Percentiles rank a stretch among this genome's conserved stretches.
Evolutionary conservation across 2,329 filamentous ascomycete species (phyloP).

Genomic region (Alternaria angustiovoidea): DNA sequence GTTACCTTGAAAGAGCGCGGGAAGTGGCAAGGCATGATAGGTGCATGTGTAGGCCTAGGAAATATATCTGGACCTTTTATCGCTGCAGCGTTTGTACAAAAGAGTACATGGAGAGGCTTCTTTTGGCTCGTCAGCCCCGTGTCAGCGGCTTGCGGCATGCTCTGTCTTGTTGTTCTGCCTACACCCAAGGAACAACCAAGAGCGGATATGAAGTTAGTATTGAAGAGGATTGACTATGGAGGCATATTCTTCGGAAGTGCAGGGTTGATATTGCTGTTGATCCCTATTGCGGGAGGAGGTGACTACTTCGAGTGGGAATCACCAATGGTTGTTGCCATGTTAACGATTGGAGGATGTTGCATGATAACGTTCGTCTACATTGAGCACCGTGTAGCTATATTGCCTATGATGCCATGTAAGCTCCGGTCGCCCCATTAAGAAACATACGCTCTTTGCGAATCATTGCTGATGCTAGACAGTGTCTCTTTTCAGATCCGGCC

Average conservation of each 20-base stretch:
- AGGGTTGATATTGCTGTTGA: slow-evolving; percentile 67
- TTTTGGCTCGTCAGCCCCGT: slow-evolving; percentile 34
- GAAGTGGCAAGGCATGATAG: slow-evolving; percentile 48
- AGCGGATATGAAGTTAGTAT: slow-evolving; percentile 55
- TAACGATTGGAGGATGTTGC: slow-evolving; percentile 59
- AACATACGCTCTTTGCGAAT: too few relatives aligned
- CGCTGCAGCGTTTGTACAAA: slow-evolving; percentile 32
- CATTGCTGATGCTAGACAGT: slow-evolving; percentile 41
- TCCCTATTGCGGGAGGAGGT: slow-evolving; percentile 69
- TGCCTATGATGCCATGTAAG: slow-evolving; percentile 66
- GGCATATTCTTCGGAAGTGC: slow-evolving; percentile 64
- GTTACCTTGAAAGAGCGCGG: slow-evolving; percentile 48
- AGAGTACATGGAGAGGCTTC: slow-evolving; percentile 30
- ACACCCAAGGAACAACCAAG: slow-evolving; percentile 59
- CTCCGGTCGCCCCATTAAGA: neutral
- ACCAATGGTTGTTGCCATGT: slow-evolving; percentile 67
- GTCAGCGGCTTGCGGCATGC: slow-evolving; percentile 15
- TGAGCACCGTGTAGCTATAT: slow-evolving; percentile 63
- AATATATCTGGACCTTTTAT: slow-evolving; percentile 38
- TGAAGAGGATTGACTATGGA: slow-evolving; percentile 65
- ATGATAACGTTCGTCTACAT: slow-evolving; percentile 61
- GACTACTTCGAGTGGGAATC: slow-evolving; percentile 65
- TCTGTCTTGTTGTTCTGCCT: slow-evolving; percentile 29
- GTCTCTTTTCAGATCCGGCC: slow-evolving; percentile 62
- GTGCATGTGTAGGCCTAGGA: slow-evolving; percentile 34